A percentile compares a stretch with the other conserved stretches of the same genome.
These are phyloP conservation scores for Euryodendron excelsum DNA, from an alignment of 148 eudicot genomes.

Conservation along the genomic window DNA sequence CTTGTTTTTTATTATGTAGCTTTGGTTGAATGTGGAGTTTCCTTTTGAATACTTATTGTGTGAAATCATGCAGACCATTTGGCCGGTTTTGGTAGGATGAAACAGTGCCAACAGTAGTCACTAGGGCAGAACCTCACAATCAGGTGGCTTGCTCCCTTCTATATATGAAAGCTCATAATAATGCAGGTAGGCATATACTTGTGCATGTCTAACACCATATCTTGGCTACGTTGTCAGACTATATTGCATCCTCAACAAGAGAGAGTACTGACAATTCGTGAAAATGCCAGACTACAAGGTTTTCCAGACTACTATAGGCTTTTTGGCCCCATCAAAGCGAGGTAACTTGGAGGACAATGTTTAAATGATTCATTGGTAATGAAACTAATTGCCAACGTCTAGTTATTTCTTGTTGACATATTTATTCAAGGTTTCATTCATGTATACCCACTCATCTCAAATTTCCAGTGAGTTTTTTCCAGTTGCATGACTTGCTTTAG, in stretches of 20 bases:
- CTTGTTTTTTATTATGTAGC: background rate
- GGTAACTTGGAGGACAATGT: conserved; percentile 32
- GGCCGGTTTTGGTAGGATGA: conserved; percentile 89
- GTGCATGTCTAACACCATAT: background rate
- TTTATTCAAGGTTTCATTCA: no score
- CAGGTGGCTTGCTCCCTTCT: conserved; percentile 34
- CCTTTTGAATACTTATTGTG: background rate
- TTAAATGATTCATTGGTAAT: background rate
- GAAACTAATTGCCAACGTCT: background rate
- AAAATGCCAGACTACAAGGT: conserved; percentile 85
- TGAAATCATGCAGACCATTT: conserved; percentile 59
- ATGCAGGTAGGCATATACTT: background rate
- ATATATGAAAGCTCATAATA: background rate
- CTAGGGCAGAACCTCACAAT: conserved; percentile 90
- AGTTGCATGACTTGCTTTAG: no score
- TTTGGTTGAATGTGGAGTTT: background rate
- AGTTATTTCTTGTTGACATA: background rate
- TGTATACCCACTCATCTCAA: background rate
- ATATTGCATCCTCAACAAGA: conserved; percentile 68
- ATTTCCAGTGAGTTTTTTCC: background rate
- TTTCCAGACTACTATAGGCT: conserved; percentile 76
- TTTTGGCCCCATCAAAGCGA: conserved; percentile 58
- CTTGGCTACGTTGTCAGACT: conserved; percentile 16
- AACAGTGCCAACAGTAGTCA: conserved; percentile 76
- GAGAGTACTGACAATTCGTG: conserved; percentile 69